Conservation (phyloP, 257 asterid species). For the Solanum habrochaites region DNA sequence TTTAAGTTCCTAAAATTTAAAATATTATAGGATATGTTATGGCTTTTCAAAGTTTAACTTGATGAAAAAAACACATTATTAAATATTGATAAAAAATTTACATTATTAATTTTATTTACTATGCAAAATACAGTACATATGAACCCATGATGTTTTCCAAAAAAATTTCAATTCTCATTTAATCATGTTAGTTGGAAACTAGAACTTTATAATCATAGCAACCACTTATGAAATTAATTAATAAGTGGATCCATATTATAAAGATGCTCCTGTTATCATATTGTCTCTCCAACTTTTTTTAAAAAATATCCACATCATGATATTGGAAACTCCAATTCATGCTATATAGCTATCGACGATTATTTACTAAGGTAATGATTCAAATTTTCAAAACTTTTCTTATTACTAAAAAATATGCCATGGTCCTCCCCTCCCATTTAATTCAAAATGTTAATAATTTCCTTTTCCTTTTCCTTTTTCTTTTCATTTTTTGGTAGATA, state of each 20-base stretch:
- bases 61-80: background rate
- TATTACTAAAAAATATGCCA: background rate
- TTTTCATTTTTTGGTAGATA: background rate
- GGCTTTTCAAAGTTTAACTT: background rate
- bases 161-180: background rate
- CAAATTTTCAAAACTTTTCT: background rate
- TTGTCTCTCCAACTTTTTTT: background rate
- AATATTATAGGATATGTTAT: background rate
- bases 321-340: background rate
- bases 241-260: background rate
- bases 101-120: background rate
- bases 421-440: background rate
- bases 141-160: background rate
- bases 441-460: background rate
- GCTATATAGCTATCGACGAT: background rate
- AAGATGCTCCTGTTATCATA: background rate
- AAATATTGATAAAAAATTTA: background rate
- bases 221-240: background rate
- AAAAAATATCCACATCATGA: background rate
- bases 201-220: background rate
- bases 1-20: background rate
- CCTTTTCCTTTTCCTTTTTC: background rate
- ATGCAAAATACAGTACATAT: background rate
- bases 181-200: background rate
- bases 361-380: background rate